These are phyloP conservation scores for Fusarium pseudograminearum DNA, from an alignment of 2,329 filamentous ascomycete genomes.

Conservation along the genomic window DNA sequence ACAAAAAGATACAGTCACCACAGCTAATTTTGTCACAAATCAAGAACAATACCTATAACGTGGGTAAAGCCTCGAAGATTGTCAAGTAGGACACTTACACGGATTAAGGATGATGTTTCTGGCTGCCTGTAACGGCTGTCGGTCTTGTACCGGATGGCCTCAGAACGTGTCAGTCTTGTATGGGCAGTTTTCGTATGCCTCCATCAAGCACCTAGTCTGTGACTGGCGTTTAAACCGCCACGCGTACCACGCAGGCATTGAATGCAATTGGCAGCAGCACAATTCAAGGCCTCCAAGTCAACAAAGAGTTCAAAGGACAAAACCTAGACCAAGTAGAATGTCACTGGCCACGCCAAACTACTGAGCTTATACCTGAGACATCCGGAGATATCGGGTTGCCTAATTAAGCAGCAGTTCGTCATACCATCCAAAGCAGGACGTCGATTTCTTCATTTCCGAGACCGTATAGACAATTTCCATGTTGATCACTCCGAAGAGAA, in stretches of 20 bases:
- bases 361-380: slow-evolving; percentile 17
- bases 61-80: too few species aligned
- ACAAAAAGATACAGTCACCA: not conserved
- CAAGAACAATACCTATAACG: not conserved
- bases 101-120: not conserved
- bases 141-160: not conserved
- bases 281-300: not conserved
- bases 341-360: slow-evolving; percentile 14
- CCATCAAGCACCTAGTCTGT: slow-evolving; percentile 19
- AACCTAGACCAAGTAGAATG: not conserved
- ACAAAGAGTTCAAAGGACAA: not conserved
- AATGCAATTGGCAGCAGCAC: not conserved
- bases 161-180: not conserved
- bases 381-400: slow-evolving; percentile 28
- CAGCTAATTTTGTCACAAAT: not conserved
- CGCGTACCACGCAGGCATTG: slow-evolving; percentile 8
- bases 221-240: slow-evolving; percentile 35
- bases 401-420: slow-evolving; percentile 18
- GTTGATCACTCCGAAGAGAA: slow-evolving; percentile 19
- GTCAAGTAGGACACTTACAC: not conserved
- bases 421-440: slow-evolving; percentile 9
- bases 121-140: not conserved
- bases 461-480: slow-evolving; percentile 6
- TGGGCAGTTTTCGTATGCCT: slow-evolving; percentile 1
- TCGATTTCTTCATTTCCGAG: slow-evolving; percentile 5